Percentiles rank a stretch among this genome's conserved stretches.
phyloP scores from a whole-genome alignment of 371 early-diverging fungal genomes.

The Fennellomyces sp. region DNA sequence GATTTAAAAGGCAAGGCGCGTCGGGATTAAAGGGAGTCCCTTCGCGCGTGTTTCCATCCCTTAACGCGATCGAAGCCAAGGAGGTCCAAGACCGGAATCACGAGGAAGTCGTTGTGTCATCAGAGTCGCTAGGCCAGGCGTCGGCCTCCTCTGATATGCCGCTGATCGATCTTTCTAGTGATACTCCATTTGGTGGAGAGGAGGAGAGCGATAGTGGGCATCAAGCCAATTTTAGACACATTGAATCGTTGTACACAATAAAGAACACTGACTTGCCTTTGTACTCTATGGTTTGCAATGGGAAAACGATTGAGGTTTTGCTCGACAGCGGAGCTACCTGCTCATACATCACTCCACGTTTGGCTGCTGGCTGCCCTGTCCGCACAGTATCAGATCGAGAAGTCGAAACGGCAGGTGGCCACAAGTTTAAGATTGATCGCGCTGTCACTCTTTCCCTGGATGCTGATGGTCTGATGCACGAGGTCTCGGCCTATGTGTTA shows the following conservation, averaged over 20 bases:
- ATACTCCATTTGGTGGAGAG: too few relatives aligned
- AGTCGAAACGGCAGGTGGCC: conserved; percentile 10
- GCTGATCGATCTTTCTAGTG: too few relatives aligned
- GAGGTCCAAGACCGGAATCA: background rate
- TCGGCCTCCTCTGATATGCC: background rate
- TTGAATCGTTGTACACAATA: too few relatives aligned
- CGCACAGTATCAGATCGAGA: background rate
- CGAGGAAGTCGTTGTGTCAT: background rate
- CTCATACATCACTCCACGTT: background rate
- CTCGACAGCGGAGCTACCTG: too few relatives aligned
- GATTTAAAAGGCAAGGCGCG: conserved; percentile 4
- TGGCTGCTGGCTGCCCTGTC: background rate
- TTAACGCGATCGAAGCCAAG: background rate
- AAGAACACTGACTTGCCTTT: too few relatives aligned
- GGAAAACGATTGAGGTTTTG: too few relatives aligned
- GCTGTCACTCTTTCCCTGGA: too few relatives aligned
- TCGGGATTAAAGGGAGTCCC: background rate
- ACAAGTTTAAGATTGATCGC: background rate
- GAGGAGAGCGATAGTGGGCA: too few relatives aligned
- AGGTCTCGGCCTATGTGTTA: background rate
- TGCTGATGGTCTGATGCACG: background rate
- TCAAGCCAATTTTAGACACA: too few relatives aligned
- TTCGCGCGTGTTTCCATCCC: background rate
- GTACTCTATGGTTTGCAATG: too few relatives aligned
- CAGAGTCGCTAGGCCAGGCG: background rate